A percentile compares a stretch with the other conserved stretches of the same genome.
phyloP scores from a whole-genome alignment of 2,329 filamentous ascomycete genomes.

The Aspergillus sp. region DNA sequence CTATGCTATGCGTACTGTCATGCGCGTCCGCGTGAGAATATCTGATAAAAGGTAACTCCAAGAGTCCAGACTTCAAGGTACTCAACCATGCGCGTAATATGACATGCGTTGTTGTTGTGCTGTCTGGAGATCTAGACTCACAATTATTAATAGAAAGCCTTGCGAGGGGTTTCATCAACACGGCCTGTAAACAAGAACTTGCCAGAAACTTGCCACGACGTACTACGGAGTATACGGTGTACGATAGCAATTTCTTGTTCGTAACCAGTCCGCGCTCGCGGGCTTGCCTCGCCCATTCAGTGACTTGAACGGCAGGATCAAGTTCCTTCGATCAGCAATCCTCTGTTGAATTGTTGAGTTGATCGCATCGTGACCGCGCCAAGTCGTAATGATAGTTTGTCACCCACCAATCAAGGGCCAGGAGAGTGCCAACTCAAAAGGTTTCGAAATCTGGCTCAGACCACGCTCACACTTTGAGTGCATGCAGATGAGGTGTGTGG shows the following conservation, averaged over 20 bases:
- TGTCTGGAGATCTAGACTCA: neutral
- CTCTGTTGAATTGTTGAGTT: neutral
- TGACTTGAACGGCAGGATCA: neutral
- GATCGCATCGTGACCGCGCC: neutral
- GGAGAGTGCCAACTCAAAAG: neutral
- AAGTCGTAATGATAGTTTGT: neutral
- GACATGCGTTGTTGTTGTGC: neutral
- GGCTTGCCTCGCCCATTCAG: neutral
- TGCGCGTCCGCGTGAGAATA: neutral
- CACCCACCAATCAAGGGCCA: neutral
- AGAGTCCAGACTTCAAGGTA: neutral
- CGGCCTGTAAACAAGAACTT: neutral
- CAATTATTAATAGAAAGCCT: slow-evolving; percentile 2
- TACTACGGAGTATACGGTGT: neutral
- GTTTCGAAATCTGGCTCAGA: slow-evolving; percentile 9
- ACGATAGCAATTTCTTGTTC: neutral
- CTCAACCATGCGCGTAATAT: neutral
- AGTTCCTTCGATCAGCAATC: neutral
- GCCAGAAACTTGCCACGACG: neutral
- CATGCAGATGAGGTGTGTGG: slow-evolving; percentile 29
- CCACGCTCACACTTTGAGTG: slow-evolving; percentile 2
- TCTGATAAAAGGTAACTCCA: neutral
- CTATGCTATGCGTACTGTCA: neutral
- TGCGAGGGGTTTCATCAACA: neutral
- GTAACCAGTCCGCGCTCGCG: neutral